phyloP scores from a whole-genome alignment of 306 rosid genomes.

The Ochetophila trinervis region DNA sequence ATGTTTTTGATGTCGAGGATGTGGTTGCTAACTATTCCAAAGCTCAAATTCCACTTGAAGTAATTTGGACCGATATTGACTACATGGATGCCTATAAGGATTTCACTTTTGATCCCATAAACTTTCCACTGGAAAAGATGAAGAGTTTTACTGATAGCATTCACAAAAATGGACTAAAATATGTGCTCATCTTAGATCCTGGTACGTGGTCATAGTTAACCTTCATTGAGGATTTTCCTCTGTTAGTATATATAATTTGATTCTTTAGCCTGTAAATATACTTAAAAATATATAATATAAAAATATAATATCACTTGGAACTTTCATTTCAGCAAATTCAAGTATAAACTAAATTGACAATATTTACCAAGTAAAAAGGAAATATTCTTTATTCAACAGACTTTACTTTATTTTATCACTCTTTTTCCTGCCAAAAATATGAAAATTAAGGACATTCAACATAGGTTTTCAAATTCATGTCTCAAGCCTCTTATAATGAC shows the following conservation, averaged over 20 bases:
- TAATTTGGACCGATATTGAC: constrained; percentile 92
- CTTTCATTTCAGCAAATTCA: background rate
- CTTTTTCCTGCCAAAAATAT: too few species aligned
- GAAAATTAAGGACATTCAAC: too few species aligned
- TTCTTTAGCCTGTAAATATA: background rate
- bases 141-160: constrained; percentile 45
- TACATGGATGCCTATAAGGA: constrained; percentile 88
- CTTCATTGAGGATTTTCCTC: background rate
- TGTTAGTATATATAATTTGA: too few species aligned
- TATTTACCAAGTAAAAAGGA: too few species aligned
- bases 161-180: constrained; percentile 78
- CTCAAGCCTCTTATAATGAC: background rate
- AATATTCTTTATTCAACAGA: too few species aligned
- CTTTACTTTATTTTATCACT: too few species aligned
- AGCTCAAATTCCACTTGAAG: constrained; percentile 81
- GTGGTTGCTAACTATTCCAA: constrained; percentile 75
- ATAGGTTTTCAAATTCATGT: background rate
- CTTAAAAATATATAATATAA: background rate
- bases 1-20: constrained; percentile 52
- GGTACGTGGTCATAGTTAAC: constrained; percentile 37
- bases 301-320: background rate
- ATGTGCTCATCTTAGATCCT: constrained; percentile 77
- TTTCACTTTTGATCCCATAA: constrained; percentile 81
- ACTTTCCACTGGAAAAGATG: constrained; percentile 72
- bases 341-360: background rate